A percentile compares a stretch with the other conserved stretches of the same genome.
Evolutionary conservation across 768 basidiomycete species (phyloP).

Genomic region (Symmetrospora coprosmae): DNA sequence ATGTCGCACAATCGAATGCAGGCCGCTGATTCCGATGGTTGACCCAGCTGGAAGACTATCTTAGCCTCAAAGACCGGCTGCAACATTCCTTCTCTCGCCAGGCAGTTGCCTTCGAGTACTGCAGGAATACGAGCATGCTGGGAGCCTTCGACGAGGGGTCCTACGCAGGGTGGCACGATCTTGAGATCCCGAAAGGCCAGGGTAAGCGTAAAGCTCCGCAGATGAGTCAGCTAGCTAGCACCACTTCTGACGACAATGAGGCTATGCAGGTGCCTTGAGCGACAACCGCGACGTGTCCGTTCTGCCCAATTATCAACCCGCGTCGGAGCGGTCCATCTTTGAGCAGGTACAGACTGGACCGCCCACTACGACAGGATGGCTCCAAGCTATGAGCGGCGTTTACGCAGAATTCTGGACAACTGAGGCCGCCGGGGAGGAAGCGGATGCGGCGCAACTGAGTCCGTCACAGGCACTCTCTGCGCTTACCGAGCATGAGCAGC

Average conservation of each 20-base stretch:
- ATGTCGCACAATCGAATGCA: not conserved
- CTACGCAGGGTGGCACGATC: no score
- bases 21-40: no score
- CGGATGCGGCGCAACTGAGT: no score
- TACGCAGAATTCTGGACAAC: no score
- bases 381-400: no score
- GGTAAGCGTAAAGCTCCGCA: no score
- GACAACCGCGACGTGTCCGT: constrained; percentile 79
- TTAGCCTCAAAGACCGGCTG: not conserved
- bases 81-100: not conserved
- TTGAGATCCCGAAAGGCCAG: no score
- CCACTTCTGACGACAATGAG: not conserved
- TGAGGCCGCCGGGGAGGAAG: no score
- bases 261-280: constrained; percentile 47
- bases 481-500: not conserved
- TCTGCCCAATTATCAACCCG: constrained; percentile 63
- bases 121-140: not conserved
- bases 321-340: constrained; percentile 44
- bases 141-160: no score
- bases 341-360: constrained; percentile 58
- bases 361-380: no score
- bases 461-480: no score
- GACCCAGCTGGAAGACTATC: not conserved
- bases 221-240: not conserved
- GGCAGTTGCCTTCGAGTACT: not conserved